phyloP scores from a whole-genome alignment of 352 stramenopile species.

The Blastocystis sp. region DNA sequence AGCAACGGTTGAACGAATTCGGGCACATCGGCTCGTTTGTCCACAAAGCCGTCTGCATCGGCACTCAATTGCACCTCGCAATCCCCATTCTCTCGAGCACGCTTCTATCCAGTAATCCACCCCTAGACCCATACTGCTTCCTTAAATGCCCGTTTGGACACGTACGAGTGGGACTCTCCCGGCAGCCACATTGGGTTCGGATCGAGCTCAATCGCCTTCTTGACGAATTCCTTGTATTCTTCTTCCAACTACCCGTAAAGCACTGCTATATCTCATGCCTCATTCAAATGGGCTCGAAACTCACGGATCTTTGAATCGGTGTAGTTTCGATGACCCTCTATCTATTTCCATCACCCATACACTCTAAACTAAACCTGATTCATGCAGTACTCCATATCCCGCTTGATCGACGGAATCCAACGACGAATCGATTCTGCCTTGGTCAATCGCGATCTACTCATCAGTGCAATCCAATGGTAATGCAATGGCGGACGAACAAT shows the following conservation, averaged over 20 bases:
- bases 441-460: constrained; percentile 29
- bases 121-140: background rate
- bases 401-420: constrained; percentile 62
- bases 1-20: constrained; percentile 45
- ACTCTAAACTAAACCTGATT: background rate
- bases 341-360: constrained; percentile 5
- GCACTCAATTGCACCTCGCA: too few relatives aligned
- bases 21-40: background rate
- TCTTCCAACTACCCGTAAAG: background rate
- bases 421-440: constrained; percentile 36
- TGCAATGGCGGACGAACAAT: constrained; percentile 22
- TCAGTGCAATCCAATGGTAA: background rate
- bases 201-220: constrained; percentile 62
- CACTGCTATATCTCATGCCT: background rate
- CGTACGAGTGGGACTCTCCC: constrained; percentile 56
- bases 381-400: constrained; percentile 65
- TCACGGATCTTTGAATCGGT: constrained; percentile 53
- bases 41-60: background rate
- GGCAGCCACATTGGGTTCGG: constrained; percentile 65
- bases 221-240: constrained; percentile 51
- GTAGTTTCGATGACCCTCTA: constrained; percentile 59
- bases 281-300: constrained; percentile 17
- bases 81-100: constrained; percentile 2
- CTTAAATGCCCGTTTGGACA: constrained; percentile 40
- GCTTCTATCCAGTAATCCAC: background rate